phyloP scores from a whole-genome alignment of 2,329 filamentous ascomycete species.

The Aspergillus aculeatinus region DNA sequence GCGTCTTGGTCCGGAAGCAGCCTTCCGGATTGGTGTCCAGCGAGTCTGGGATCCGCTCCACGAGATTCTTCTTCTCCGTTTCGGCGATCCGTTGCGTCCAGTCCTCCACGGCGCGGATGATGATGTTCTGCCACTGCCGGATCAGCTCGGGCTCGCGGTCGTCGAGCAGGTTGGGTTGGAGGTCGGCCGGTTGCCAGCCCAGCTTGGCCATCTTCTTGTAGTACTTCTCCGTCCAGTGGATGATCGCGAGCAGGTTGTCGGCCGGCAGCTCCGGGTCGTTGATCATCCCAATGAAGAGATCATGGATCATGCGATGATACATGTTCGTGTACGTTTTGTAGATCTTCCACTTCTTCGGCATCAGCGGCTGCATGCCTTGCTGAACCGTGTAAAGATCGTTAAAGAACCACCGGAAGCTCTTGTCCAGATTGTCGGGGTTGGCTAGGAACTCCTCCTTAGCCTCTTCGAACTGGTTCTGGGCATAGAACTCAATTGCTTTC shows the following conservation, averaged over 20 bases:
- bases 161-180: constrained; percentile 84
- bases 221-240: constrained; percentile 94
- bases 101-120: constrained; percentile 92
- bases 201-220: constrained; percentile 94
- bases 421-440: constrained; percentile 79
- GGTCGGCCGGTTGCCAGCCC: constrained; percentile 72
- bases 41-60: constrained; percentile 73
- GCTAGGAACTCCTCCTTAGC: constrained; percentile 74
- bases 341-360: constrained; percentile 97
- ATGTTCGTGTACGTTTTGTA: constrained; percentile 85
- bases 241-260: constrained; percentile 83
- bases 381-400: constrained; percentile 96
- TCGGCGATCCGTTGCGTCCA: constrained; percentile 94
- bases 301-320: constrained; percentile 94
- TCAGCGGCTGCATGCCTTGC: constrained; percentile 83
- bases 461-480: constrained; percentile 70
- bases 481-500: constrained; percentile 71
- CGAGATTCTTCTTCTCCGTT: constrained; percentile 78
- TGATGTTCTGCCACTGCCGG: constrained; percentile 88
- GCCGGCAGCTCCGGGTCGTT: constrained; percentile 83
- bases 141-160: constrained; percentile 87
- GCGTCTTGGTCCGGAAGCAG: constrained; percentile 85
- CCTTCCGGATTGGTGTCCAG: constrained; percentile 85
- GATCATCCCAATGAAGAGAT: constrained; percentile 79
- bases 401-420: constrained; percentile 93